Evolutionary conservation across 331 rosid genomes (phyloP), one percentile per base, ranked within the genome.

Genomic region (Saraca asoca): DNA sequence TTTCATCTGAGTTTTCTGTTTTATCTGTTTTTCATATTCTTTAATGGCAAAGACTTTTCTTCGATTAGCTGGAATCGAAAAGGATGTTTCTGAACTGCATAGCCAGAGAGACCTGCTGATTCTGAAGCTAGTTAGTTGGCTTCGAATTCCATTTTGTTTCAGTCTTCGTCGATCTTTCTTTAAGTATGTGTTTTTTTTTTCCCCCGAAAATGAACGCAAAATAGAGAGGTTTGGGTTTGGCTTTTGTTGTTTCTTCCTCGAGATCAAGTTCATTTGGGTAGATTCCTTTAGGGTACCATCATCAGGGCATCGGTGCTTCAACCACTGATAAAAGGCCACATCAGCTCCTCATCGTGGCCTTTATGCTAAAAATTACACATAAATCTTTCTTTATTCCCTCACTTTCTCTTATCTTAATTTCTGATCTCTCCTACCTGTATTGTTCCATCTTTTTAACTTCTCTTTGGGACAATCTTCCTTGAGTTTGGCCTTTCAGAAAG

Each of bases 261-360:
- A 58, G 62, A 45, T 17, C 49, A 71, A 66, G 68, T 46, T 64
- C 60, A 63, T 14, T 41, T 56, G 65, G 63, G 59, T 49, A 56
- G 69, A 49, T 64, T 70, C 62, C 48, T 54, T 53, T 31, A 5
- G 4, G 29, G 49, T 11, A 44, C 71, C 29, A 42, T 24, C 31
- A 24, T 24, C 54, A 17, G 43, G 7, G 7, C 18, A 45, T 71
- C 33, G 12, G 34, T 8, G 15, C 13, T 68, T 56, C 16, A 44
- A 44, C 35, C 44, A 43, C 53, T 24, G 24, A n/a, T 10, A 19
- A 46, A 3, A 5, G 31, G 34, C 46, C 58, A 64, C 60, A 51
- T 65, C 50, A 37, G 39, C 37, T 59, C 34, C 50, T 11, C 38
- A 51, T 58, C 45, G 7, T 41, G 37, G 18, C 9, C 35, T 59